These are phyloP conservation scores for Hymenoscyphus infarciens DNA, from an alignment of 2,329 filamentous ascomycete species.

Conservation along the genomic window DNA sequence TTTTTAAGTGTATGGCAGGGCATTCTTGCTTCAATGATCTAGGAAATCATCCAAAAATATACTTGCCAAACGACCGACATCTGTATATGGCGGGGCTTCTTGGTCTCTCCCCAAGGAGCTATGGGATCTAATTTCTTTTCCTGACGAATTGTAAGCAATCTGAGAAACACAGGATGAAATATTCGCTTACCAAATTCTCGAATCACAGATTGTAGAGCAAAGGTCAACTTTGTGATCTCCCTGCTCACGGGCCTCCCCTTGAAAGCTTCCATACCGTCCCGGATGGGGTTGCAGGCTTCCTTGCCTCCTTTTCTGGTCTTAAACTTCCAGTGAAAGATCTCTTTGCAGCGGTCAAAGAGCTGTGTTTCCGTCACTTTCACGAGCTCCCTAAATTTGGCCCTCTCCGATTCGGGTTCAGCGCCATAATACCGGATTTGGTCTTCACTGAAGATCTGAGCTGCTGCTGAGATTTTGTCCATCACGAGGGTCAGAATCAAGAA, in stretches of 20 bases:
- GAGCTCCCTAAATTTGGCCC: conserved; percentile 23
- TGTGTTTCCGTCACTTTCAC: conserved; percentile 30
- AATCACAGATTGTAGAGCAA: conserved; percentile 26
- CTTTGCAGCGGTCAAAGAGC: conserved; percentile 34
- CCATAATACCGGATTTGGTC: conserved; percentile 26
- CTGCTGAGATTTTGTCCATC: conserved; percentile 30
- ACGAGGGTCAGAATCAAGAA: conserved; percentile 31
- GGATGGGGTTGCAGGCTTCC: conserved; percentile 34
- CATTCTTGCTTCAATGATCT: conserved; percentile 21
- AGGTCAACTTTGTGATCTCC: conserved; percentile 25
- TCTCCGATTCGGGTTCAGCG: conserved; percentile 23
- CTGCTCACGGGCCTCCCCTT: conserved; percentile 24
- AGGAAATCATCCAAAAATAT: conserved; percentile 35
- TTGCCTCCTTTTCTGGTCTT: conserved; percentile 35
- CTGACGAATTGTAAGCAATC: conserved; percentile 21
- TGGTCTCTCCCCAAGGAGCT: conserved; percentile 16
- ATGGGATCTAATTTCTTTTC: conserved; percentile 25
- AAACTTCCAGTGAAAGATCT: conserved; percentile 36
- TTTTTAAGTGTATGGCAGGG: not conserved
- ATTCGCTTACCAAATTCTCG: conserved; percentile 29
- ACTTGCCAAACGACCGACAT: conserved; percentile 30
- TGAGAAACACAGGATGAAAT: not conserved
- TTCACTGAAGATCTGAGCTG: conserved; percentile 27
- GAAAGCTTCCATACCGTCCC: conserved; percentile 31
- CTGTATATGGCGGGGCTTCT: conserved; percentile 22